These are phyloP conservation scores for Aureobasidium sp. DNA, from an alignment of 2,329 filamentous ascomycete genomes.

Conservation along the genomic window DNA sequence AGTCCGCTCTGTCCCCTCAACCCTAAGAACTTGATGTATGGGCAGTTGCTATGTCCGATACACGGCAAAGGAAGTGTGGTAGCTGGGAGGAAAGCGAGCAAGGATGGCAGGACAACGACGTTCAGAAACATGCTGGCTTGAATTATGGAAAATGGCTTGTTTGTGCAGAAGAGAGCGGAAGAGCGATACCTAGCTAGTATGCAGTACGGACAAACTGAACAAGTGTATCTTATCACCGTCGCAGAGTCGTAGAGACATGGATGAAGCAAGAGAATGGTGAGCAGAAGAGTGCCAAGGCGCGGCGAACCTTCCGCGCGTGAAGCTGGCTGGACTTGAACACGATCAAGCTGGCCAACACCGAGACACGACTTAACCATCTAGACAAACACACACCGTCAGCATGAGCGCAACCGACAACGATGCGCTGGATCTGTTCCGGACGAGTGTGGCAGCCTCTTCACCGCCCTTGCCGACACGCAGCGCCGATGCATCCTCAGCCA, in stretches of 20 bases:
- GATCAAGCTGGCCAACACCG: background rate
- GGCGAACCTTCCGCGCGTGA: background rate
- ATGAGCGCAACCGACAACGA: constrained; percentile 43
- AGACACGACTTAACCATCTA: background rate
- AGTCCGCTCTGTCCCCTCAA: constrained; percentile 34
- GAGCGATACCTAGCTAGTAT: background rate
- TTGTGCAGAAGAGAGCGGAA: background rate
- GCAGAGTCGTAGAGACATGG: background rate
- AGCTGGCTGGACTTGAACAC: background rate
- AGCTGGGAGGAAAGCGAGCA: background rate
- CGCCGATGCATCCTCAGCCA: constrained; percentile 51
- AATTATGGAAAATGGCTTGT: background rate
- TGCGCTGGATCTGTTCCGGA: constrained; percentile 73
- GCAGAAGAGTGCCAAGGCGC: background rate
- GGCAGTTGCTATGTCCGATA: constrained; percentile 14
- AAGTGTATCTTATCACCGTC: background rate
- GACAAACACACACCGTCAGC: constrained; percentile 19
- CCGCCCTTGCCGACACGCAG: constrained; percentile 66
- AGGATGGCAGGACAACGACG: background rate
- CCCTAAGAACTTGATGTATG: constrained; percentile 11
- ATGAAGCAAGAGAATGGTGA: background rate
- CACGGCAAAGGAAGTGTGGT: constrained; percentile 12
- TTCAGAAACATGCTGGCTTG: constrained; percentile 6
- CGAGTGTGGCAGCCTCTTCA: constrained; percentile 64
- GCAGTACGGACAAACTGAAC: background rate